Evolutionary conservation across 1,284 basidiomycete genomes (phyloP), one percentile per base, ranked within the genome.

Genomic region (Meira miltonrushii): DNA sequence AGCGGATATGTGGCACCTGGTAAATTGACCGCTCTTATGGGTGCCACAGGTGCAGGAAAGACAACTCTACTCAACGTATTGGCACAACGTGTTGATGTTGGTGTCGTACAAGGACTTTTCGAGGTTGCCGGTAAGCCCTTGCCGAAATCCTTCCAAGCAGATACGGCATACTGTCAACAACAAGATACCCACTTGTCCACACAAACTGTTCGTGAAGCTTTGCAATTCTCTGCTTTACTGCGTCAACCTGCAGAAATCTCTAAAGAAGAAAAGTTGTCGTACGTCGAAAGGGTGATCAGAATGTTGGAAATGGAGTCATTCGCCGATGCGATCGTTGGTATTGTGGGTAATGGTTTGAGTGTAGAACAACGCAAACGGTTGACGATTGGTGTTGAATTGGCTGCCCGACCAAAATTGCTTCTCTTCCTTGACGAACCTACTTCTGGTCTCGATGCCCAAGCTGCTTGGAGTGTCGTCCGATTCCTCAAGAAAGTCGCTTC

Each of bases 401-500:
- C 87, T 19, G 86, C 88, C 3, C 88, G 80, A 84, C 88, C 88
- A 0, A 86, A 83, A 70, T 81, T 90, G 2, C 81, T 92, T 0
- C 82, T 92, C 23, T 58, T 40, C 54, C 61, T 72, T 43, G 75
- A 68, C 64, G 72, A 73, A 59, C 79, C 66, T 47, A 90, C 88
- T 0, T 89, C 88, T 11, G 90, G 92, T 47, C 81, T 94, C 28
- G 91, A 93, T 75, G 90, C 89, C 1, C 90, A 92, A 75, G 88
- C 86, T 51, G 90, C 92, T 0, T 92, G 88, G 87, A 87, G 87
- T 15, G 90, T 94, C 68, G 82, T 90, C 54, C 81, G 83, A 1
- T 87, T 93, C 73, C 81, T 93, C 53, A 83, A 87, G 28, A 85
- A 87, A 62, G 83, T 93, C n/a, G 88, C 91, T 10, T 84, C 88